A percentile compares a stretch with the other conserved stretches of the same genome.
phyloP scores from a whole-genome alignment of 2,329 filamentous ascomycete genomes.

The Microsporum audouinii region DNA sequence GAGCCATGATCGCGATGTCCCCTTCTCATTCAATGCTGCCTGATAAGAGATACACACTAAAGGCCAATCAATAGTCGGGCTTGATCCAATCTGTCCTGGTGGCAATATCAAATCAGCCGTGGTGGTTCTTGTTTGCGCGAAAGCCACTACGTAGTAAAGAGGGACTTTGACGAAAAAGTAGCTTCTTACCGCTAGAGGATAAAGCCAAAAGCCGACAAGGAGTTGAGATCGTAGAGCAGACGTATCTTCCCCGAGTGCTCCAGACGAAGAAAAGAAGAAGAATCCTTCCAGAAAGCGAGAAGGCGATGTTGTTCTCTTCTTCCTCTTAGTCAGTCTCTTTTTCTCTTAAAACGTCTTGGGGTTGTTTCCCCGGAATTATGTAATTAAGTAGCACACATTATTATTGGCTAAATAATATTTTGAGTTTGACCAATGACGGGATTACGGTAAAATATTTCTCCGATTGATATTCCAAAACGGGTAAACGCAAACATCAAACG shows the following conservation, averaged over 20 bases:
- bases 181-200: not conserved
- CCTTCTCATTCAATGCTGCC: not conserved
- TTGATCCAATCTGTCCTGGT: not conserved
- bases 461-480: not conserved
- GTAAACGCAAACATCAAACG: not conserved
- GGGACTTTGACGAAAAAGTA: not conserved
- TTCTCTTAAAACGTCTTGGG: not conserved
- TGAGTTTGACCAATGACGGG: not conserved
- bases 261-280: not conserved
- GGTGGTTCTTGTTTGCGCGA: not conserved
- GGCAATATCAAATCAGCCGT: not conserved
- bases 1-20: constrained; percentile 22
- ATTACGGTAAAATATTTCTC: not conserved
- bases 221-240: not conserved
- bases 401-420: not conserved
- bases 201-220: not conserved
- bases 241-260: not conserved
- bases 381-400: not conserved
- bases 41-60: not conserved
- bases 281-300: not conserved
- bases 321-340: not conserved
- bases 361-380: not conserved
- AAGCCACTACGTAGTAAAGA: not conserved
- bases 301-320: constrained; percentile 2
- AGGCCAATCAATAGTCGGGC: not conserved